Conservation (phyloP, 2,329 filamentous ascomycete species). For the Acrocalymma vagum region DNA sequence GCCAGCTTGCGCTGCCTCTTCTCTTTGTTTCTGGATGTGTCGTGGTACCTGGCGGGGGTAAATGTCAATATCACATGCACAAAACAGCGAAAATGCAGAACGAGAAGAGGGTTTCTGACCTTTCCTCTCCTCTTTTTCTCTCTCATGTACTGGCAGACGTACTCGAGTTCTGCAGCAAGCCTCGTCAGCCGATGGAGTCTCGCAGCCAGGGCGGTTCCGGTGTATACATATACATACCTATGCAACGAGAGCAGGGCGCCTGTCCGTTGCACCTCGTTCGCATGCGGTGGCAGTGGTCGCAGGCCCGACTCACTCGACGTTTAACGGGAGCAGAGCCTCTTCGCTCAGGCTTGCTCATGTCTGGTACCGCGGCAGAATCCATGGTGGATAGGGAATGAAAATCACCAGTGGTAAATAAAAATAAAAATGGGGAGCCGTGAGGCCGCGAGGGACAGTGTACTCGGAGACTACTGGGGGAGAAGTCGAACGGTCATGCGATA, state of each 20-base stretch:
- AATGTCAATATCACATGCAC: constrained; percentile 15
- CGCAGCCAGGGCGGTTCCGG: neutral
- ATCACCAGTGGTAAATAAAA: too few relatives aligned
- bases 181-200: constrained; percentile 16
- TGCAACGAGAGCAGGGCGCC: constrained; percentile 88
- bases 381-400: constrained; percentile 25
- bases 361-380: constrained; percentile 34
- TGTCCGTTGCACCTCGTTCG: constrained; percentile 94
- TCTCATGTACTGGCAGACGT: constrained; percentile 89
- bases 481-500: constrained; percentile 46
- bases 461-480: constrained; percentile 21
- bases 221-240: constrained; percentile 66
- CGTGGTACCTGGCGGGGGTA: constrained; percentile 38
- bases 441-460: constrained; percentile 6
- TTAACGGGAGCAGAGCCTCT: constrained; percentile 70
- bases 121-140: constrained; percentile 95
- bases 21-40: constrained; percentile 48
- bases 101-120: constrained; percentile 68
- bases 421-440: constrained; percentile 4
- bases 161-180: constrained; percentile 76
- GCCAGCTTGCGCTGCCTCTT: constrained; percentile 39
- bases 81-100: neutral
- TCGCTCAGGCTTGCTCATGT: constrained; percentile 40
- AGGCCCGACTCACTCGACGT: constrained; percentile 88
- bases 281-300: constrained; percentile 95